A percentile compares a stretch with the other conserved stretches of the same genome.
These are phyloP conservation scores for Amanita fuliginea DNA, from an alignment of 768 basidiomycete species.

Conservation along the genomic window DNA sequence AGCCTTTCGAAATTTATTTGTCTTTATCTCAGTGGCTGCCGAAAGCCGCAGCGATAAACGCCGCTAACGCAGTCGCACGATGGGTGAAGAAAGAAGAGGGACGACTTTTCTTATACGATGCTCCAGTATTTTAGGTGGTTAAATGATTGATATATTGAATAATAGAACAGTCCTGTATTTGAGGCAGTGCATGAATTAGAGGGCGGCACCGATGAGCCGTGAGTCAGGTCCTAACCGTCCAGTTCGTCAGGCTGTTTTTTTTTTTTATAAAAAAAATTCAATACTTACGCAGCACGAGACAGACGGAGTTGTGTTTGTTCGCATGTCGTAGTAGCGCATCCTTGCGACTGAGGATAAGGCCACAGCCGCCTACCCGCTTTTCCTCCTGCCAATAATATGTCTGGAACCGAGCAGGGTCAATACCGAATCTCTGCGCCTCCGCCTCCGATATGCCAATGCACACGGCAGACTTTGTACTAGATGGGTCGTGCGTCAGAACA, in stretches of 20 bases:
- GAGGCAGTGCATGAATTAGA: not conserved
- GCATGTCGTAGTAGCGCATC: conserved; percentile 36
- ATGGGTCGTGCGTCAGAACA: not conserved
- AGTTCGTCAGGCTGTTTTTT: not conserved
- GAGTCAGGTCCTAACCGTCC: not conserved
- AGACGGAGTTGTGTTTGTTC: not conserved
- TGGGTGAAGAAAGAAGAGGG: conserved; percentile 91
- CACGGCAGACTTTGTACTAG: not conserved
- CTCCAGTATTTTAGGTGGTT: conserved; percentile 65
- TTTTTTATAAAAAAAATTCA: not conserved
- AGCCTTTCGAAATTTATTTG: conserved; percentile 87
- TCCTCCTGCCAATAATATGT: conserved; percentile 14
- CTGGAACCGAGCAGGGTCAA: not conserved
- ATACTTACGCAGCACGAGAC: conserved; percentile 1
- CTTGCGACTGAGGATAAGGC: conserved; percentile 27
- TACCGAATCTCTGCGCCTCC: conserved; percentile 9
- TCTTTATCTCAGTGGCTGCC: conserved; percentile 73
- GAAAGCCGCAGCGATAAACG: conserved; percentile 78
- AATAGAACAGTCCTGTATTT: not conserved
- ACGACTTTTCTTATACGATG: conserved; percentile 73
- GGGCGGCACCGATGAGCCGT: not conserved
- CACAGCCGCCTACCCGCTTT: conserved; percentile 33
- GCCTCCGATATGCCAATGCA: conserved; percentile 3
- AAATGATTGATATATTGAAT: not conserved
- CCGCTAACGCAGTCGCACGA: conserved; percentile 79